Percentiles rank a stretch among this genome's conserved stretches.
Conservation (phyloP, 2,329 filamentous ascomycete species). For the Exophiala dermatitidis region DNA sequence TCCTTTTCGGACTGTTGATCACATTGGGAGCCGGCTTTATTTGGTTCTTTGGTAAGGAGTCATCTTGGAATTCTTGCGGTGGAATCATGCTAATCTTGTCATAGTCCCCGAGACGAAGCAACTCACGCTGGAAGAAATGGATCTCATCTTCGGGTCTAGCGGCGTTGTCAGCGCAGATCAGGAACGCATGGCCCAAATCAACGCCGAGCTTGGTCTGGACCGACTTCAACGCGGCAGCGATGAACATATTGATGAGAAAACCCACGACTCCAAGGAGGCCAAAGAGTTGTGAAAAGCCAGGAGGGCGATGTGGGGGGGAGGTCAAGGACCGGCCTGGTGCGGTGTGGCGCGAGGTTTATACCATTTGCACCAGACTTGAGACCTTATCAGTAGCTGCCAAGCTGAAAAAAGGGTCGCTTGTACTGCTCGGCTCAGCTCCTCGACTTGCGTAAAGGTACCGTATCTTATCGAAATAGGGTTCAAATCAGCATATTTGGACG, state of each 20-base stretch:
- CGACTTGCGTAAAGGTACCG: too few species aligned
- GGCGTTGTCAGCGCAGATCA: constrained; percentile 61
- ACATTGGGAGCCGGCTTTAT: constrained; percentile 28
- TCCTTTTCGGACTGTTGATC: constrained; percentile 61
- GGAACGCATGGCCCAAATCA: constrained; percentile 66
- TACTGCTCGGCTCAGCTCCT: too few species aligned
- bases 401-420: too few species aligned
- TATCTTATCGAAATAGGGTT: too few species aligned
- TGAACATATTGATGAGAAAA: constrained; percentile 13
- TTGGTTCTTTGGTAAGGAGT: constrained; percentile 26
- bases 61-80: too few species aligned
- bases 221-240: constrained; percentile 16
- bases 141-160: constrained; percentile 43
- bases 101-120: constrained; percentile 33
- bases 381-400: too few species aligned
- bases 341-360: too few species aligned
- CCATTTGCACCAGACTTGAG: too few species aligned
- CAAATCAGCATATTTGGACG: too few species aligned
- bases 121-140: constrained; percentile 31
- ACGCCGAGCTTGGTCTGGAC: constrained; percentile 59
- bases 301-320: too few species aligned
- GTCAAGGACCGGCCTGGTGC: too few species aligned
- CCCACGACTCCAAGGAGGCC: not conserved
- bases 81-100: not conserved
- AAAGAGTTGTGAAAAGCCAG: not conserved